phyloP scores from a whole-genome alignment of 768 basidiomycete species.

The Leccinum subgranulosum region DNA sequence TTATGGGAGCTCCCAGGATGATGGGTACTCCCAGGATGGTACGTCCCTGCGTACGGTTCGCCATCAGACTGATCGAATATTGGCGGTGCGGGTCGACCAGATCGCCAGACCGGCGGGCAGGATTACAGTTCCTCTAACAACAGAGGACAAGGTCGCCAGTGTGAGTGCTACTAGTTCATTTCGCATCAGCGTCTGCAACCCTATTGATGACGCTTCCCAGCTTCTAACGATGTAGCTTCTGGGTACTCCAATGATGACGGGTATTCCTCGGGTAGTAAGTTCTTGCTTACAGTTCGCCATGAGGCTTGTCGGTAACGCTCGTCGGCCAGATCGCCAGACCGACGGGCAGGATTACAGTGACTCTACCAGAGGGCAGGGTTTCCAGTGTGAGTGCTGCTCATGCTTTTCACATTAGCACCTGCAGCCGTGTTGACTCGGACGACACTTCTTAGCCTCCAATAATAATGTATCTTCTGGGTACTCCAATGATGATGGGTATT shows the following conservation, averaged over 20 bases:
- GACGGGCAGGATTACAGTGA: not conserved
- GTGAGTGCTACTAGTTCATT: not conserved
- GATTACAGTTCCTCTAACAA: not conserved
- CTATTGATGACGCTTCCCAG: not conserved
- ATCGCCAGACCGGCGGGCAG: conserved; percentile 10
- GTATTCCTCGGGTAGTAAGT: conserved; percentile 1
- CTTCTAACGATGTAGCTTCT: conserved; percentile 29
- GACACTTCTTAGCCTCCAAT: not conserved
- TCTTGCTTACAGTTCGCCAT: not conserved
- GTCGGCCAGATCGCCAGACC: conserved; percentile 14
- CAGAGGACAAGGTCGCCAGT: conserved; percentile 17
- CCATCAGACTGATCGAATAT: not conserved
- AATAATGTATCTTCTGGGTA: not conserved
- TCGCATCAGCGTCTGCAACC: not conserved
- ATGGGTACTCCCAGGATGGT: not conserved
- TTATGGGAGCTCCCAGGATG: not conserved
- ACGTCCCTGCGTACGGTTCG: conserved; percentile 1
- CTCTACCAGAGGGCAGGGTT: conserved; percentile 10
- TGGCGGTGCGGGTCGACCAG: not conserved
- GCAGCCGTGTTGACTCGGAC: not conserved
- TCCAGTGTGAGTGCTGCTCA: not conserved
- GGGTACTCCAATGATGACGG: not conserved
- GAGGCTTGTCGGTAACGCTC: too few species aligned
- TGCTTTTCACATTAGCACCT: not conserved
- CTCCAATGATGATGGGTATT: not conserved